These are phyloP conservation scores for Phanerochaete carnosa DNA, from an alignment of 768 basidiomycete genomes.

Conservation along the genomic window DNA sequence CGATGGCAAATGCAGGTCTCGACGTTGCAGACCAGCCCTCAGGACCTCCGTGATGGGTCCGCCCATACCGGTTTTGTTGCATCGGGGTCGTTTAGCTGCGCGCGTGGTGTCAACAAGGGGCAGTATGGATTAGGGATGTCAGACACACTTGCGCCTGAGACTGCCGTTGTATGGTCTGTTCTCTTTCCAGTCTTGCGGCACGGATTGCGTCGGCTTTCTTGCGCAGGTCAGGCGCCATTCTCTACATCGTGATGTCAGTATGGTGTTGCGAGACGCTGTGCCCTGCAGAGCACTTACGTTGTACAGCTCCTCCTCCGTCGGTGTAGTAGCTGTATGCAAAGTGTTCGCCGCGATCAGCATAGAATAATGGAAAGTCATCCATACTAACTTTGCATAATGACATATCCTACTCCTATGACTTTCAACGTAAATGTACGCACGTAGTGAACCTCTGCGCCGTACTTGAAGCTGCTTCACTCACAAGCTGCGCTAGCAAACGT, in stretches of 20 bases:
- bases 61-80: conserved; percentile 36
- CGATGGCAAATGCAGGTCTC: neutral
- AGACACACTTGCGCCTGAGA: conserved; percentile 25
- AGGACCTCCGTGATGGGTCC: conserved; percentile 7
- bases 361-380: neutral
- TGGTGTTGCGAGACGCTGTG: neutral
- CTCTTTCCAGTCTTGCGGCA: conserved; percentile 29
- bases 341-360: neutral
- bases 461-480: conserved; percentile 15
- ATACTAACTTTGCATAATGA: conserved; percentile 28
- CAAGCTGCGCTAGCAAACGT: conserved; percentile 25
- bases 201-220: conserved; percentile 35
- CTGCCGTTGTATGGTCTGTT: conserved; percentile 28
- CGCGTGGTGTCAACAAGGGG: neutral
- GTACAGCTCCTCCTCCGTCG: conserved; percentile 33
- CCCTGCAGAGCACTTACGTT: conserved; percentile 21
- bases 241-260: conserved; percentile 15
- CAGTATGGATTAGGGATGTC: neutral
- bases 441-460: neutral
- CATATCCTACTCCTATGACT: conserved; percentile 34
- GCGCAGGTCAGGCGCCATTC: conserved; percentile 35
- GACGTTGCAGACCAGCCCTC: neutral
- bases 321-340: conserved; percentile 23
- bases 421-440: neutral
- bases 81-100: conserved; percentile 32